Evolutionary conservation across 768 basidiomycete species (phyloP).

Genomic region (Sutorius australiensis): DNA sequence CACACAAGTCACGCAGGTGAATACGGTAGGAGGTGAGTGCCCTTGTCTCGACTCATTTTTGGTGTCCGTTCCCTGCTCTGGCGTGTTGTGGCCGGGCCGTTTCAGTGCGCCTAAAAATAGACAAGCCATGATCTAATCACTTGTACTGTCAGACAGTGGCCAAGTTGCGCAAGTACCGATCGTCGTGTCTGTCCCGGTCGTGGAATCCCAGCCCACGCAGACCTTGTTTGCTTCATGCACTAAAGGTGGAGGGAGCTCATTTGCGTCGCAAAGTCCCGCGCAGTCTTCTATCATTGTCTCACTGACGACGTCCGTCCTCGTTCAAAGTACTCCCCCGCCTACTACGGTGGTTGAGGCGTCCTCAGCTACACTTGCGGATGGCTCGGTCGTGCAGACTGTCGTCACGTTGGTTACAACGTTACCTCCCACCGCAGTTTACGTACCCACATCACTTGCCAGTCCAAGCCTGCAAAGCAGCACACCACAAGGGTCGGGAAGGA

Average conservation of each 20-base stretch:
- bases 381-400: conserved; percentile 35
- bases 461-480: conserved; percentile 16
- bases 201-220: conserved; percentile 26
- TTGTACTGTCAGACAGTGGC: conserved; percentile 20
- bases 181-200: conserved; percentile 34
- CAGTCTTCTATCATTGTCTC: conserved; percentile 8
- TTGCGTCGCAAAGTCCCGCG: conserved; percentile 7
- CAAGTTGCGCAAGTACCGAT: conserved; percentile 40
- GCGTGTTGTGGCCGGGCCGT: conserved; percentile 10
- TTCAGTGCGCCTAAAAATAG: not conserved
- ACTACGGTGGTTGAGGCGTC: conserved; percentile 29
- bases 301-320: conserved; percentile 23
- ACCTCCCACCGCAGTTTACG: conserved; percentile 30
- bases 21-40: conserved; percentile 35
- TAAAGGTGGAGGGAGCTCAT: conserved; percentile 14
- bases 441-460: conserved; percentile 12
- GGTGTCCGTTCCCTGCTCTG: not conserved
- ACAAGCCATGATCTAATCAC: conserved; percentile 12
- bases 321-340: conserved; percentile 32
- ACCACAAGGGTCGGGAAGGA: conserved; percentile 20
- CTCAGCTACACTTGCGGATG: conserved; percentile 40
- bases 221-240: conserved; percentile 44
- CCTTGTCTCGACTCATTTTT: not conserved
- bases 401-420: conserved; percentile 38
- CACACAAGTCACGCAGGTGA: conserved; percentile 26